Evolutionary conservation across 192 early-diverging fungal genomes (phyloP).

Genomic region (Gaertneriomyces sp.): DNA sequence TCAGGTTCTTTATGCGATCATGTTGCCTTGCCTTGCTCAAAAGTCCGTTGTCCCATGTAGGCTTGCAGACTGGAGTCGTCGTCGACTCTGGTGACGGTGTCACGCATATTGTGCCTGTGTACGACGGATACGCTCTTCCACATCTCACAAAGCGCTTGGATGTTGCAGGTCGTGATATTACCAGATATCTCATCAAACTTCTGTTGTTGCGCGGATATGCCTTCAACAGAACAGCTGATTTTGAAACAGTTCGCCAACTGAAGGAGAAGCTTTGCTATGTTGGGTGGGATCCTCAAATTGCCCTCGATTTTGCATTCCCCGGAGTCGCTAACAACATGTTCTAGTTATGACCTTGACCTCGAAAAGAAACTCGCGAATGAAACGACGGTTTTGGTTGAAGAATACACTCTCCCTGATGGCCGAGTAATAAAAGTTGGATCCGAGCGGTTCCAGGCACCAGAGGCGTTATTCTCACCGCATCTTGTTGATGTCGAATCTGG

Average conservation of each 20-base stretch:
- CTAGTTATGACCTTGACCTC: constrained; percentile 88
- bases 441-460: constrained; percentile 97
- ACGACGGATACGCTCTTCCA: constrained; percentile 88
- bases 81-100: constrained; percentile 99
- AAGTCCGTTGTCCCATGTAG: constrained; percentile 28
- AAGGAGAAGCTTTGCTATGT: constrained; percentile 99
- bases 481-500: constrained; percentile 91
- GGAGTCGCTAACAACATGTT: not conserved
- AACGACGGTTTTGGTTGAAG: constrained; percentile 94
- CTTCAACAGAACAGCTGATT: constrained; percentile 97
- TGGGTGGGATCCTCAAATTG: constrained; percentile 50
- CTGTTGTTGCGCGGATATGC: constrained; percentile 90
- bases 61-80: constrained; percentile 91
- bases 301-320: constrained; percentile 1
- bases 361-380: constrained; percentile 94
- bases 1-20: not conserved
- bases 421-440: constrained; percentile 97
- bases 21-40: constrained; percentile 7
- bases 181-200: constrained; percentile 94
- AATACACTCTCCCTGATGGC: constrained; percentile 96
- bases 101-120: constrained; percentile 99
- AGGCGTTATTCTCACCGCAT: constrained; percentile 97
- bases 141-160: constrained; percentile 87
- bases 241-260: constrained; percentile 94
- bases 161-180: constrained; percentile 95